phyloP scores from a whole-genome alignment of 345 rosid species.

The Anacardium occidentale region DNA sequence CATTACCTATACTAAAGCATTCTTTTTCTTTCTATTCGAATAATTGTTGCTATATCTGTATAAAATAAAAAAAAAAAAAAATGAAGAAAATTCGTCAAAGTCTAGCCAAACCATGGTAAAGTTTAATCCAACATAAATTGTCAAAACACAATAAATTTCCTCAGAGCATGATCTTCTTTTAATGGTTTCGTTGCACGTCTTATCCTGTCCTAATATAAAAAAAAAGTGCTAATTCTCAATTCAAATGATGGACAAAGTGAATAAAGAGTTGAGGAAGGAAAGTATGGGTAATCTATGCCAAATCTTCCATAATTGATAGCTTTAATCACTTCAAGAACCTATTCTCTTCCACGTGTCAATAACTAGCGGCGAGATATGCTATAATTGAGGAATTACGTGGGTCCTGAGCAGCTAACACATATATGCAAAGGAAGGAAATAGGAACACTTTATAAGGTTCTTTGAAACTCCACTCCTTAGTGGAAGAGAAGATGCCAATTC shows the following conservation, averaged over 20 bases:
- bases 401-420: neutral
- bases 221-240: too few species aligned
- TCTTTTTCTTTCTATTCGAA: too few species aligned
- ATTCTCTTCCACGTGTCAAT: neutral
- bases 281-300: neutral
- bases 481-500: neutral
- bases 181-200: too few species aligned
- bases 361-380: neutral
- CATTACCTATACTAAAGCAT: too few species aligned
- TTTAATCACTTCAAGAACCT: conserved; percentile 6
- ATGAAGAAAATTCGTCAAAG: too few species aligned
- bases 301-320: neutral
- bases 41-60: too few species aligned
- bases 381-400: conserved; percentile 1
- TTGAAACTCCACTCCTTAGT: neutral
- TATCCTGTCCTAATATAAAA: too few species aligned
- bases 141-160: too few species aligned
- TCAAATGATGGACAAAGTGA: neutral
- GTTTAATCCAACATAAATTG: too few species aligned
- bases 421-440: conserved; percentile 1
- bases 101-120: too few species aligned
- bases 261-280: neutral
- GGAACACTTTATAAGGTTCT: neutral
- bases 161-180: too few species aligned
- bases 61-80: too few species aligned